phyloP scores from a whole-genome alignment of 2,329 filamentous ascomycete species.

The Phyllosticta citribraziliensis region DNA sequence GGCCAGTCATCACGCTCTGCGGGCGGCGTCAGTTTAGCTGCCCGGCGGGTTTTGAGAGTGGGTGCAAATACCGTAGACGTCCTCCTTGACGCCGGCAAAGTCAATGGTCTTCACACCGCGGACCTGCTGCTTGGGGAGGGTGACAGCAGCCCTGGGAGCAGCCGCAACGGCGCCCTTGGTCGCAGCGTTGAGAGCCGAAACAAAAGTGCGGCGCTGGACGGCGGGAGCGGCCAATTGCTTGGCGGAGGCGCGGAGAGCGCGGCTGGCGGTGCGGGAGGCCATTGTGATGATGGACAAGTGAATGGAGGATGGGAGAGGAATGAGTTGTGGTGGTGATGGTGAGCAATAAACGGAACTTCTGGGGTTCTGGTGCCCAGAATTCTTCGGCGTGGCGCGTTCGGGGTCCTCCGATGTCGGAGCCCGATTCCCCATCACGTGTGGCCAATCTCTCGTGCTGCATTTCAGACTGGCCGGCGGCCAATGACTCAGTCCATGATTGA shows the following conservation, averaged over 20 bases:
- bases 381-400: slow-evolving; percentile 7
- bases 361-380: background rate
- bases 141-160: slow-evolving; percentile 36
- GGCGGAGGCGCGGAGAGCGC: slow-evolving; percentile 49
- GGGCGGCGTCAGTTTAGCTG: slow-evolving; percentile 21
- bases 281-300: slow-evolving; percentile 44
- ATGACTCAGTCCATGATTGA: background rate
- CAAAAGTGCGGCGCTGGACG: slow-evolving; percentile 48
- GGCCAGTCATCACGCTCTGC: slow-evolving; percentile 97
- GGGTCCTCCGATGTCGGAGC: slow-evolving; percentile 9
- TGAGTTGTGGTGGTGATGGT: slow-evolving; percentile 14
- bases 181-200: slow-evolving; percentile 46
- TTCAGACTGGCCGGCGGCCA: background rate
- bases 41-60: slow-evolving; percentile 12
- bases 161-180: slow-evolving; percentile 34
- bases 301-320: slow-evolving; percentile 13
- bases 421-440: background rate
- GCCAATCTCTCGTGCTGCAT: slow-evolving; percentile 1
- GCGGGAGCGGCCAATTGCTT: slow-evolving; percentile 44
- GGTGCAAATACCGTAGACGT: slow-evolving; percentile 66
- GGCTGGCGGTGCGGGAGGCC: slow-evolving; percentile 65
- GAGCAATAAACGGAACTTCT: slow-evolving; percentile 4
- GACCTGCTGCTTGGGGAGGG: slow-evolving; percentile 51
- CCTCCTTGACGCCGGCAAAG: slow-evolving; percentile 92
- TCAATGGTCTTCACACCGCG: slow-evolving; percentile 97